These are phyloP conservation scores for Yamadazyma scolyti DNA, from an alignment of 805 yeast species.

Conservation along the genomic window DNA sequence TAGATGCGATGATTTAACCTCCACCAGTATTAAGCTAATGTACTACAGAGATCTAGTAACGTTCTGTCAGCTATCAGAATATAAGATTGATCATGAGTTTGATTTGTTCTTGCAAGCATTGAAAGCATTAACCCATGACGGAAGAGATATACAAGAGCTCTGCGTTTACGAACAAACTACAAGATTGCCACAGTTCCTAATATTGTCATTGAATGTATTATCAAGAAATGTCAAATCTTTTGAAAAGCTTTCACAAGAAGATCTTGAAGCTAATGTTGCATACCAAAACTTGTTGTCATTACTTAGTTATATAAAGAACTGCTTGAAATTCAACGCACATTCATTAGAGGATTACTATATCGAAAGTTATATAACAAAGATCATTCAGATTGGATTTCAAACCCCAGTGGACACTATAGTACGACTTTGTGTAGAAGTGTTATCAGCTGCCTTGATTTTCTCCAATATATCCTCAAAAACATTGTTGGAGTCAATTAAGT, in stretches of 20 bases:
- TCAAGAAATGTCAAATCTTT: constrained; percentile 10
- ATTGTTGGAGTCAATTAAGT: constrained; percentile 35
- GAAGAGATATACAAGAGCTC: constrained; percentile 50
- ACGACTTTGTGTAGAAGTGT: constrained; percentile 33
- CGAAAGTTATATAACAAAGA: constrained; percentile 24
- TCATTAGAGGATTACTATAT: constrained; percentile 38
- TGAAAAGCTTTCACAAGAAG: constrained; percentile 4
- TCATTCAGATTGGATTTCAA: constrained; percentile 34
- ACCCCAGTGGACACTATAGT: constrained; percentile 37
- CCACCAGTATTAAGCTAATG: constrained; percentile 46
- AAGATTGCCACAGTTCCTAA: constrained; percentile 17
- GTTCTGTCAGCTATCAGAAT: constrained; percentile 33
- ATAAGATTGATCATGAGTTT: constrained; percentile 45
- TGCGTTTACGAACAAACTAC: constrained; percentile 38
- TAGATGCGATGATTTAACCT: constrained; percentile 43
- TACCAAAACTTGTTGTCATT: constrained; percentile 13
- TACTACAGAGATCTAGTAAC: constrained; percentile 59
- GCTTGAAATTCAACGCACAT: constrained; percentile 46
- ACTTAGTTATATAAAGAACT: constrained; percentile 37
- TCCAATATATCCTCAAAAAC: constrained; percentile 43
- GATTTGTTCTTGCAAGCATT: constrained; percentile 48
- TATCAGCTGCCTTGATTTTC: constrained; percentile 41
- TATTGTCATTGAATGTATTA: constrained; percentile 9
- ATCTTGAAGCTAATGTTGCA: constrained; percentile 8
- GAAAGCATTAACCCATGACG: constrained; percentile 46